These are phyloP conservation scores for Syncephalastrum monosporum DNA, from an alignment of 371 early-diverging fungal species.

Conservation along the genomic window DNA sequence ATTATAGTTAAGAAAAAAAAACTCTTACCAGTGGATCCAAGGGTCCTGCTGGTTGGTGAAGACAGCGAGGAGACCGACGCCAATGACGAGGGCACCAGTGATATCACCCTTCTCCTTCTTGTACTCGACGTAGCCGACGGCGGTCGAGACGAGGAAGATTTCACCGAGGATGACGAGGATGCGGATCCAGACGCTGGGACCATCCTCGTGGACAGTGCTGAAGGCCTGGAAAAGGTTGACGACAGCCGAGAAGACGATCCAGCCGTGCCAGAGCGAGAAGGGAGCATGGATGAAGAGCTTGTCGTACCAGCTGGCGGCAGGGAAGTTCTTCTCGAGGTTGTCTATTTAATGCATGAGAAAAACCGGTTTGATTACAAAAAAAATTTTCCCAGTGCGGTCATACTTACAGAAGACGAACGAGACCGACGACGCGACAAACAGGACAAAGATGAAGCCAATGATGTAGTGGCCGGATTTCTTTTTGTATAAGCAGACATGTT, in stretches of 20 bases:
- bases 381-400: slow-evolving; percentile 1
- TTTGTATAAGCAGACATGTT: slow-evolving; percentile 17
- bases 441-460: slow-evolving; percentile 47
- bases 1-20: slow-evolving; percentile 25
- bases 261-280: slow-evolving; percentile 74
- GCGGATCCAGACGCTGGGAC: slow-evolving; percentile 47
- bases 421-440: slow-evolving; percentile 48
- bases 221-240: slow-evolving; percentile 64
- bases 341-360: slow-evolving; percentile 23
- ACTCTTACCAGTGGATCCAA: slow-evolving; percentile 46
- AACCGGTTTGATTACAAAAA: not conserved
- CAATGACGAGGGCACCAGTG: slow-evolving; percentile 57
- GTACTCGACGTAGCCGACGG: slow-evolving; percentile 67
- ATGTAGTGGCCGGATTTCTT: slow-evolving; percentile 28
- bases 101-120: slow-evolving; percentile 65
- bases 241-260: slow-evolving; percentile 62
- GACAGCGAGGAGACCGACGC: slow-evolving; percentile 46
- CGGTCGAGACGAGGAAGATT: slow-evolving; percentile 58
- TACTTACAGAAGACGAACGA: slow-evolving; percentile 51
- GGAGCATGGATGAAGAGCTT: slow-evolving; percentile 69
- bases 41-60: slow-evolving; percentile 43
- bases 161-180: slow-evolving; percentile 54
- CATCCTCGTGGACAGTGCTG: slow-evolving; percentile 39
- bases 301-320: slow-evolving; percentile 46
- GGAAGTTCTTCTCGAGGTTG: slow-evolving; percentile 48